Base-by-base conservation (phyloP, 441 rosid genomes). In the Codiaeum variegatum region DNA sequence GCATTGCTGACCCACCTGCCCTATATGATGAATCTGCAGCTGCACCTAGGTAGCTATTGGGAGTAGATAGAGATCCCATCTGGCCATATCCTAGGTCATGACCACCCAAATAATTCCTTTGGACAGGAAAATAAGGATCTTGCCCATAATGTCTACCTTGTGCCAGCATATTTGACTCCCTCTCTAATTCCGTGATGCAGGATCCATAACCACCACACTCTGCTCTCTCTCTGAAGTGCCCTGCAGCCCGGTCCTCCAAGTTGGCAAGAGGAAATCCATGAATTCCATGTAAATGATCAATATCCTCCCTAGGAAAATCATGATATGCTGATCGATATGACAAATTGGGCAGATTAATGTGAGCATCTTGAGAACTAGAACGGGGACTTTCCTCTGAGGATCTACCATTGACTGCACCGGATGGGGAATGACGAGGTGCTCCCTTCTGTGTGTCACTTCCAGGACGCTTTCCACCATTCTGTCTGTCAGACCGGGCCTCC, bases 1-100 rank as follows among this genome's bases (percentile, higher is more conserved):
- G 90, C 79, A 81, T 82, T 0, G 85, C 72, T 8, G 90, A 83
- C 62, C 81, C 40, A 72, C 73, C 79, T 75, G 69, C 78, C 76
- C 79, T 81, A 58, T 74, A 78, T 10, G 87, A 72, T 4, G 84
- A 44, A 40, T 76, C 80, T 1, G 82, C 21, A 40, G 71, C 36
- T 6, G 82, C 69, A 32, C 77, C 75, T 8, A 59, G 34, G n/a
- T 47, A 78, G 26, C 77, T 76, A 60, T 74, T 83, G 16, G 84
- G 36, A 10, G 88, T 59, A 56, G 81, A 54, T 18, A 65, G 40
- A 44, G 88, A 60, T 44, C 78, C 83, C 61, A 74, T 51, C 29
- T 69, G 85, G 66, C 78, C 69, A 47, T 73, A 79, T 21, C 62
- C 49, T 0, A 73, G 44, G 59, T 74, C 80, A 44, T 66, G 72